Evolutionary conservation across 2,329 filamentous ascomycete species (phyloP), one percentile per base, ranked within the genome.

Genomic region (Macroventuria anomochaeta): DNA sequence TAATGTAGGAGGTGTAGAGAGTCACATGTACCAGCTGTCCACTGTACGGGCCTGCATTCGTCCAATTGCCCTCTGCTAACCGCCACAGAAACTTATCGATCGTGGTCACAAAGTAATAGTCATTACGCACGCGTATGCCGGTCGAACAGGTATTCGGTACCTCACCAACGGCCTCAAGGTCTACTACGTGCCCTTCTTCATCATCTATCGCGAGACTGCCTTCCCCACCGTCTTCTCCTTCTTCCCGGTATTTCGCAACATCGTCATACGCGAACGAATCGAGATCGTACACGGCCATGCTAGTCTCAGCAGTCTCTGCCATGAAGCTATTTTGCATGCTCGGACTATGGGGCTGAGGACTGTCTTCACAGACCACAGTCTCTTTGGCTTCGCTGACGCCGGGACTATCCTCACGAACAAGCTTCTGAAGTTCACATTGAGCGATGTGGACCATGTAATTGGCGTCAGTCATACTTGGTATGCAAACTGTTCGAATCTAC

Each of bases 191-290:
- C 96, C 95, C 3, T 97, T 97, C 75, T 85, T 96, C 72, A 87
- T 97, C 74, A 93, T 99, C 67, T 97, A 97, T 75, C 91, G 96
- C 64, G 89, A 92, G 60, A 86, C 92, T 4, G 96, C 92, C 11
- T 93, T 99, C 69, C 95, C 95, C 0, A 97, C 96, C 5, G 92
- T 99, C 70, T 97, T 97, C 79, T 97, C 93, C 25, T 97, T 96
- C 79, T 99, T 99, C 67, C 95, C 96, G 8, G 87, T 97, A n/a
- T 93, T 99, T 68, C 88, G 95, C 52, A 96, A 97, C 65, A 97
- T 99, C 66, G 85, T 97, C 58, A 89, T 99, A 57, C 87, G 95
- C 38, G 95, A 99, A 76, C 85, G 88, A 56, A 97, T 99, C 64
- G 89, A 97, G 74, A 99, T 99, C 66, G 93, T 99, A 0, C 95